phyloP scores from a whole-genome alignment of 805 yeast genomes.

The Kodamaea nitidulidarum region DNA sequence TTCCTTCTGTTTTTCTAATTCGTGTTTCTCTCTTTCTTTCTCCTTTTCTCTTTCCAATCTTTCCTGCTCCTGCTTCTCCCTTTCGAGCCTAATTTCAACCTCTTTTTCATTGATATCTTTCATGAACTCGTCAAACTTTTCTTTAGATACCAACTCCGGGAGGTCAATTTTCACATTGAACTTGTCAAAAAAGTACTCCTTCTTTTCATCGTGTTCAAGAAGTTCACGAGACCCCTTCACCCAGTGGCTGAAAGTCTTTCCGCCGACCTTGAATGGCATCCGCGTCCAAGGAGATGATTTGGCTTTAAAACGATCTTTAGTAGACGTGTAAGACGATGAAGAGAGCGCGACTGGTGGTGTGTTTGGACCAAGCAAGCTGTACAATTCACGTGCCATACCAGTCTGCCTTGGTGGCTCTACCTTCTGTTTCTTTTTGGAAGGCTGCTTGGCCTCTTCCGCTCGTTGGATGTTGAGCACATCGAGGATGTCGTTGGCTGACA shows the following conservation, averaged over 20 bases:
- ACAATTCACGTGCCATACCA: slow-evolving; percentile 88
- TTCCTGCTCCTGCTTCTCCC: slow-evolving; percentile 3
- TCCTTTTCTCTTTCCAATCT: slow-evolving; percentile 11
- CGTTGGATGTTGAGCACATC: slow-evolving; percentile 71
- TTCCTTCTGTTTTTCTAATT: slow-evolving; percentile 9
- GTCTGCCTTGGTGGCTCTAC: slow-evolving; percentile 32
- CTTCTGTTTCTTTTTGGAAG: slow-evolving; percentile 40
- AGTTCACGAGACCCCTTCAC: slow-evolving; percentile 64
- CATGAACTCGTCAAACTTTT: slow-evolving; percentile 53
- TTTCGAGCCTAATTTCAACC: slow-evolving; percentile 6
- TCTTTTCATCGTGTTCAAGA: slow-evolving; percentile 27
- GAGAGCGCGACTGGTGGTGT: slow-evolving; percentile 69
- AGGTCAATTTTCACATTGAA: slow-evolving; percentile 66
- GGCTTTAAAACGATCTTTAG: slow-evolving; percentile 60
- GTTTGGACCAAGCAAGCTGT: slow-evolving; percentile 83
- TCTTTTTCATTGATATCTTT: slow-evolving; percentile 33
- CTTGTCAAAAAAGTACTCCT: slow-evolving; percentile 67
- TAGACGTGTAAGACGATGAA: slow-evolving; percentile 32
- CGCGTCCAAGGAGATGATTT: slow-evolving; percentile 83
- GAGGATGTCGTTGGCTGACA: slow-evolving; percentile 53
- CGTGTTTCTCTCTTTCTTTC: slow-evolving; percentile 13
- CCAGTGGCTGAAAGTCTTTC: slow-evolving; percentile 71
- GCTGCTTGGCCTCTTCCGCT: slow-evolving; percentile 34
- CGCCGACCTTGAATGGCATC: slow-evolving; percentile 52
- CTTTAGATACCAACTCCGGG: slow-evolving; percentile 61